Evolutionary conservation across 495 filamentous ascomycete species (phyloP).

Genomic region (Daldinia decipiens): DNA sequence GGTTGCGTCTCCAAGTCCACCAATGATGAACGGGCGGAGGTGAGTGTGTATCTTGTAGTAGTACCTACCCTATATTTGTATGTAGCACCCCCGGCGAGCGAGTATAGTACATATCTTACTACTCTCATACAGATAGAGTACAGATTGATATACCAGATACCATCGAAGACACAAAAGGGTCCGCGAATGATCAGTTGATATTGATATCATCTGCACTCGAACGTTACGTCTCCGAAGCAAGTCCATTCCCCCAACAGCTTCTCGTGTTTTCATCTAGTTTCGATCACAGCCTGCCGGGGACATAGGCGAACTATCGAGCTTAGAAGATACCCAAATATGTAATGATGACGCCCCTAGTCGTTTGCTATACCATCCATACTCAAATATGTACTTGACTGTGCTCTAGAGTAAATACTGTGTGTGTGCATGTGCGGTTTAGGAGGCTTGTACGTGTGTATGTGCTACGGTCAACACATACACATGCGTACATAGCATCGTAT

Average conservation of each 20-base stretch:
- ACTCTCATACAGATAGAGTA: constrained; percentile 20
- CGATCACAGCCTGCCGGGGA: constrained; percentile 8
- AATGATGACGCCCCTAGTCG: constrained; percentile 2
- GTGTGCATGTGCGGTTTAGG: neutral
- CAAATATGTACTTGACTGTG: neutral
- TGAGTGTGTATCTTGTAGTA: constrained; percentile 8
- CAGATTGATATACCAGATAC: neutral
- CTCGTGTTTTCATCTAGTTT: constrained; percentile 1
- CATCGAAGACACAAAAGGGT: constrained; percentile 2
- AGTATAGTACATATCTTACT: constrained; percentile 17
- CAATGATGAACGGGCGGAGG: constrained; percentile 16
- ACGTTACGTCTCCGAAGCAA: constrained; percentile 38
- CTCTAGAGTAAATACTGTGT: constrained; percentile 6
- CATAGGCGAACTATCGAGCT: constrained; percentile 1
- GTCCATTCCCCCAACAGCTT: constrained; percentile 35
- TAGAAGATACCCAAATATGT: constrained; percentile 5
- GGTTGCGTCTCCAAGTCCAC: constrained; percentile 18
- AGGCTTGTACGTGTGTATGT: constrained; percentile 9
- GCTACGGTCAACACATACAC: constrained; percentile 6
- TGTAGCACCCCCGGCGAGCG: constrained; percentile 15
- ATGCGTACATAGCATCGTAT: constrained; percentile 22
- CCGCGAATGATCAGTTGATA: constrained; percentile 27
- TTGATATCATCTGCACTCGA: constrained; percentile 35
- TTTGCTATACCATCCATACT: constrained; percentile 12
- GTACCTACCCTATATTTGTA: constrained; percentile 15